Base-by-base conservation (phyloP, 139 green algal genomes). In the Tetradesmus obliquus region DNA sequence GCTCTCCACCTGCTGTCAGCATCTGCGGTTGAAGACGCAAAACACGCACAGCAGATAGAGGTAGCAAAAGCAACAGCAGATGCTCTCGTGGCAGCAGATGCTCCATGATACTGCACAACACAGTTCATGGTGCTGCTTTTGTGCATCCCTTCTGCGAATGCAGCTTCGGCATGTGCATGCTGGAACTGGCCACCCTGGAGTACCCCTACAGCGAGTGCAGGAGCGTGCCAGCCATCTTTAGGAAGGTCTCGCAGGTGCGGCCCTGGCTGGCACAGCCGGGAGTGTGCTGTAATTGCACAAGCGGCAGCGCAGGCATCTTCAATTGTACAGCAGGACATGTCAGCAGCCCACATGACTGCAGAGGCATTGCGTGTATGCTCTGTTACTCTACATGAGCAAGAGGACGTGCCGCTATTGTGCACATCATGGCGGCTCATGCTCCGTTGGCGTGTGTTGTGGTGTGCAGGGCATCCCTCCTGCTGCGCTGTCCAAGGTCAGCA, bases 121-220 rank as follows among this genome's bases (percentile, higher is more conserved):
- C 32, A 45, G 66, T 76, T 76, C 15, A n/a, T 24, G 17, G 15
- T 76, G 5, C n/a, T 5, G 5, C 66, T 76, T 17, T n/a, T 24
- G 15, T 76, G 66, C 17, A 24, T 17, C 8, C 66, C 17, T 76
- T 10, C 3, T 13, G 2, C 12, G 57, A 3, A 5, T 5, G 66
- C 17, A 84, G 45, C 57, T 99, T 99, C 89, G 98, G 98, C 88
- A 99, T 99, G 98, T 99, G 97, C 90, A 91, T 99, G 88, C 96
- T 99, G 93, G 98, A 99, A 95, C 96, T 99, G 92, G 97, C 97
- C 20, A 99, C 98, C 0, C 92, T 98, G 87, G 96, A 99, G 94
- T 99, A 98, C 91, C 98, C 98, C 45, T 99, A 99, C 94, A 94
- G 94, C 24, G 98, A 99, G 94, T 99, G 98, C 95, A 90, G 92